Base-by-base conservation (phyloP, 1,139 yeast species). In the Kurtzmaniella quercitrusa region DNA sequence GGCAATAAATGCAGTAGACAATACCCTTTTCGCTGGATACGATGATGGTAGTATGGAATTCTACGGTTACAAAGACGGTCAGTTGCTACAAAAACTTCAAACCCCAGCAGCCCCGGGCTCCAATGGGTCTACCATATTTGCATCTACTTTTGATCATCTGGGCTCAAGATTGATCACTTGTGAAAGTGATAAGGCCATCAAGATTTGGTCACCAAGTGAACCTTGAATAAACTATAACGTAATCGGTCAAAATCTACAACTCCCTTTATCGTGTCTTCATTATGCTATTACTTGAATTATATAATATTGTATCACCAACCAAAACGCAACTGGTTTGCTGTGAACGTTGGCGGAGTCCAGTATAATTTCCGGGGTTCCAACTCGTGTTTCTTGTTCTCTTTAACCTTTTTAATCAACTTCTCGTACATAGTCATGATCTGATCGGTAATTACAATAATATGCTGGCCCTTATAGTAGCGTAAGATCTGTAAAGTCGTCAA, bases 321-420 rank as follows among this genome's bases (percentile, higher is more conserved):
- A 65, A 93, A 93, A 54, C 98, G 75, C 57, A 93, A 70, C 69
- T 93, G 98, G 45, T 95, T 91, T 17, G 98, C 96, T 1, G 97
- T 91, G 61, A 93, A 93, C 18, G 87, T 84, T 0, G 99, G 99
- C 4, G 98, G 98, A 50, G 86, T 86, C 99, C 99, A 93, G 31
- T 75, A 71, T 47, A 93, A 70, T 54, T 78, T 79, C 3, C 73
- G 64, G 0, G 96, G 84, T 54, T 87, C 91, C 48, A 93, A 76
- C 46, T 81, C 77, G 56, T 88, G 93, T 55, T 85, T 81, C 63
- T 88, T 86, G 66, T 86, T 86, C 27, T 72, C 77, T 49, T 64
- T 66, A 10, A 73, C 68, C 52, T 71, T 72, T 56, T 77, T 77
- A 53, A 79, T 76, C 52, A 87, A 66, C 58, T 80, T 82, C 16